Evolutionary conservation across 768 basidiomycete genomes (phyloP).

Genomic region (Russula sp.): DNA sequence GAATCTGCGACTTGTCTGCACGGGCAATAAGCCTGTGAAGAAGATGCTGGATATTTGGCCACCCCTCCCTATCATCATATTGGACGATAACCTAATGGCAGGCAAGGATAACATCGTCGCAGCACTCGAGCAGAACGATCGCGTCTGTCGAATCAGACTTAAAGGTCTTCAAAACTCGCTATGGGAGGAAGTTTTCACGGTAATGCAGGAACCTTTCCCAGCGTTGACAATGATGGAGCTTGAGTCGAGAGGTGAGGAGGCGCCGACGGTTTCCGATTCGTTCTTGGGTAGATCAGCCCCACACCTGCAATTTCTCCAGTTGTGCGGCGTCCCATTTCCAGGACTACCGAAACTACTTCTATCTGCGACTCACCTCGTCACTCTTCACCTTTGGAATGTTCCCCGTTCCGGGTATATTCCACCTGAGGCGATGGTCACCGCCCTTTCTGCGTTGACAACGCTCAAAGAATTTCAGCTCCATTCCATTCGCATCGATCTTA

Average conservation of each 20-base stretch:
- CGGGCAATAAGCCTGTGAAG: neutral
- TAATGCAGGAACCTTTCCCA: neutral
- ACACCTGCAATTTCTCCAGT: too few relatives aligned
- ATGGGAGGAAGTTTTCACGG: too few relatives aligned
- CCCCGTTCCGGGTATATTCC: neutral
- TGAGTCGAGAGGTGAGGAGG: neutral
- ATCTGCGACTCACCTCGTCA: neutral
- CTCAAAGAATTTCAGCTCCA: neutral
- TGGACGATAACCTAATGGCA: neutral
- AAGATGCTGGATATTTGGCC: too few relatives aligned
- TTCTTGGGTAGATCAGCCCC: too few relatives aligned
- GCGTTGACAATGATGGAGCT: neutral
- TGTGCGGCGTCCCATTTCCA: neutral
- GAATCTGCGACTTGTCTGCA: neutral
- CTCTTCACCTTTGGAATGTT: neutral
- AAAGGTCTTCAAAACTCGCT: too few relatives aligned
- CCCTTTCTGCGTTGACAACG: neutral
- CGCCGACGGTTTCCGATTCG: too few relatives aligned
- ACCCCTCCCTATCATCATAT: too few relatives aligned
- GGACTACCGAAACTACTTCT: neutral
- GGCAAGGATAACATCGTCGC: too few relatives aligned
- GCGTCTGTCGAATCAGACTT: too few relatives aligned
- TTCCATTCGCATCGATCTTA: neutral
- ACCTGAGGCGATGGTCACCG: neutral
- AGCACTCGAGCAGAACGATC: too few relatives aligned